A percentile compares a stretch with the other conserved stretches of the same genome.
Conservation (phyloP, 2,329 filamentous ascomycete genomes). For the Beauveria sp. region DNA sequence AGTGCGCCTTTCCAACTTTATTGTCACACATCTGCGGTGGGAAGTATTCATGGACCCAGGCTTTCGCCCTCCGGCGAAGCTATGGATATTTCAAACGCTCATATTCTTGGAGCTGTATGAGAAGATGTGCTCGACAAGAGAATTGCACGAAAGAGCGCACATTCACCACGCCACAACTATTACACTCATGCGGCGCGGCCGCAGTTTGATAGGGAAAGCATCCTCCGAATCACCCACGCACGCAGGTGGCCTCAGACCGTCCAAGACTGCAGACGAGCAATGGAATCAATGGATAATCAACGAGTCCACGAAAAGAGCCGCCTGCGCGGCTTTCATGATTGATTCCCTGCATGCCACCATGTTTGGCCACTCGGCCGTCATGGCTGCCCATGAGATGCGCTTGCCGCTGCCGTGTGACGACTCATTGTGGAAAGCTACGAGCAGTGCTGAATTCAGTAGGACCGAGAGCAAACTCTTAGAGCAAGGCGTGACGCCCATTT, state of each 20-base stretch:
- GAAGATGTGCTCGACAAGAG: conserved; percentile 93
- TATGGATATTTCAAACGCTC: conserved; percentile 93
- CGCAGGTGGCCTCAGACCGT: conserved; percentile 54
- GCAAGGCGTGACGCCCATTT: conserved; percentile 74
- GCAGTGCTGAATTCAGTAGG: conserved; percentile 74
- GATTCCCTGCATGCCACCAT: conserved; percentile 96
- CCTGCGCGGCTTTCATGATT: conserved; percentile 89
- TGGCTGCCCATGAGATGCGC: conserved; percentile 94
- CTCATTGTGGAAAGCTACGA: conserved; percentile 83
- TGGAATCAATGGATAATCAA: conserved; percentile 96
- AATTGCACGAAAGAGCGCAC: conserved; percentile 87
- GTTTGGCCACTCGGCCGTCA: conserved; percentile 94
- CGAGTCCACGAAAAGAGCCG: conserved; percentile 80
- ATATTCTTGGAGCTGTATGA: conserved; percentile 88
- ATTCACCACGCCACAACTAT: conserved; percentile 96
- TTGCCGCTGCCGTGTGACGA: conserved; percentile 90
- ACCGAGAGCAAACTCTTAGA: conserved; percentile 74
- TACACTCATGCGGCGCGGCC: conserved; percentile 87
- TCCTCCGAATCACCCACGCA: conserved; percentile 78
- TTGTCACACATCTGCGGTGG: conserved; percentile 91
- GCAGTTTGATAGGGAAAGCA: conserved; percentile 80
- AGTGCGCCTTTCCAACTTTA: conserved; percentile 79
- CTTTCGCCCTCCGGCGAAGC: conserved; percentile 83
- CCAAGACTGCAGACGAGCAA: conserved; percentile 74
- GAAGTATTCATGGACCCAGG: conserved; percentile 88